These are phyloP conservation scores for Barnettozyma sp. DNA, from an alignment of 805 yeast species.

Conservation along the genomic window DNA sequence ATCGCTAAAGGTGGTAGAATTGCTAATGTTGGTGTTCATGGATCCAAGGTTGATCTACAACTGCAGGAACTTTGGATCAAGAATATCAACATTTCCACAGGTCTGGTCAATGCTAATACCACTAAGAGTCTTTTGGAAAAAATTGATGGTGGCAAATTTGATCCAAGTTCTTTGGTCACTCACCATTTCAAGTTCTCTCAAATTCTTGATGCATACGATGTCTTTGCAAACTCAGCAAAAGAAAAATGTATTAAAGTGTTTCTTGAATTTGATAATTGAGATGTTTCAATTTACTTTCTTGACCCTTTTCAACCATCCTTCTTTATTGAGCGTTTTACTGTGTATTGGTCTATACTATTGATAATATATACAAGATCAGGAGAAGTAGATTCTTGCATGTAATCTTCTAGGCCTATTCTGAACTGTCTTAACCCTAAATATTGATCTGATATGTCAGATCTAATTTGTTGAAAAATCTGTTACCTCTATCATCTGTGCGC, in stretches of 20 bases:
- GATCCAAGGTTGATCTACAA: constrained; percentile 34
- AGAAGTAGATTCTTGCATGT: too few species aligned
- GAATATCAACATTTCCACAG: constrained; percentile 39
- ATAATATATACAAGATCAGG: background rate
- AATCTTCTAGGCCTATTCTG: too few species aligned
- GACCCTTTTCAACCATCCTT: background rate
- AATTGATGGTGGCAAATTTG: constrained; percentile 29
- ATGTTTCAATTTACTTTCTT: background rate
- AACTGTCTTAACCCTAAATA: too few species aligned
- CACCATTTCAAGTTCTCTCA: constrained; percentile 51
- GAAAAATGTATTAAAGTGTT: constrained; percentile 48
- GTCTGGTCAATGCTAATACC: constrained; percentile 42
- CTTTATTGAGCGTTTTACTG: background rate
- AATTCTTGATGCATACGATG: constrained; percentile 53
- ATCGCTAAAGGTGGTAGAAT: constrained; percentile 54
- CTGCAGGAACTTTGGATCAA: constrained; percentile 41
- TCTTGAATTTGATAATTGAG: constrained; percentile 14
- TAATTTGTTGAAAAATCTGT: too few species aligned
- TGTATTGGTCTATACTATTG: background rate
- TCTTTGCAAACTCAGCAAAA: constrained; percentile 46
- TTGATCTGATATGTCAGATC: too few species aligned
- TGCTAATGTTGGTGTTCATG: constrained; percentile 58
- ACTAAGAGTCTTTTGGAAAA: constrained; percentile 33
- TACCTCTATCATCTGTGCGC: too few species aligned
- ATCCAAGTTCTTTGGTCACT: constrained; percentile 48